Percentiles rank a stretch among this genome's conserved stretches.
These are phyloP conservation scores for Chaetomium olivaceum DNA, from an alignment of 2,329 filamentous ascomycete species.

Conservation along the genomic window DNA sequence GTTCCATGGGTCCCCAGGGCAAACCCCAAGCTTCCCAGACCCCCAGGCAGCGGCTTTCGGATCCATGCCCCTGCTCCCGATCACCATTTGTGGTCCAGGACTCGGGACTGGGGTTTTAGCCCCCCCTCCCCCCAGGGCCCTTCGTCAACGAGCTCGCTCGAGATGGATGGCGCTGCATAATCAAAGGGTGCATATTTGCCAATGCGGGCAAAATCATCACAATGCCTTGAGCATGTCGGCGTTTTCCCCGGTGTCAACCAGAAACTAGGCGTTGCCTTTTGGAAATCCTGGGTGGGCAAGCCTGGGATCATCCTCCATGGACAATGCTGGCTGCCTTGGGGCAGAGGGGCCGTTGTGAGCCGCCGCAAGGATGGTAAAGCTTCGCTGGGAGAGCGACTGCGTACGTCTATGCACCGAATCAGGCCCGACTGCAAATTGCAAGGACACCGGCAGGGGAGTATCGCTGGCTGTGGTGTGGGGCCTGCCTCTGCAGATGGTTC, in stretches of 20 bases:
- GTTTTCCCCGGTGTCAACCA: conserved; percentile 26
- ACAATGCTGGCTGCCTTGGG: not conserved
- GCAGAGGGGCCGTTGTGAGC: conserved; percentile 24
- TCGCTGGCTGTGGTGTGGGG: conserved; percentile 14
- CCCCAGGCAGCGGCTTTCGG: conserved; percentile 1
- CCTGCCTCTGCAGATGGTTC: not conserved
- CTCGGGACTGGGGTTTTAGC: conserved; percentile 11
- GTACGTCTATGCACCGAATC: not conserved
- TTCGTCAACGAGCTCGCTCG: not conserved
- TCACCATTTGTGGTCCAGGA: conserved; percentile 19
- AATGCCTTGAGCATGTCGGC: conserved; percentile 31
- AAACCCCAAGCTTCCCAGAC: conserved; percentile 1
- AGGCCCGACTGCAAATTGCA: conserved; percentile 18
- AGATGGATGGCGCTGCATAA: conserved; percentile 33
- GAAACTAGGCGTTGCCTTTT: conserved; percentile 18
- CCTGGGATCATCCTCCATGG: conserved; percentile 24
- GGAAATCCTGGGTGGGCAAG: conserved; percentile 32
- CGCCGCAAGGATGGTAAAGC: conserved; percentile 28
- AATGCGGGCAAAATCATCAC: conserved; percentile 37
- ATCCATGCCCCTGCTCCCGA: conserved; percentile 18
- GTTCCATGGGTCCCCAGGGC: not conserved
- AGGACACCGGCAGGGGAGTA: conserved; percentile 15
- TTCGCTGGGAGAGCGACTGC: not conserved
- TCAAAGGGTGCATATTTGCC: conserved; percentile 34
- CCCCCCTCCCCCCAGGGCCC: not conserved